Conservation (phyloP, 257 asterid species). For the Lithospermum erythrorhizon region DNA sequence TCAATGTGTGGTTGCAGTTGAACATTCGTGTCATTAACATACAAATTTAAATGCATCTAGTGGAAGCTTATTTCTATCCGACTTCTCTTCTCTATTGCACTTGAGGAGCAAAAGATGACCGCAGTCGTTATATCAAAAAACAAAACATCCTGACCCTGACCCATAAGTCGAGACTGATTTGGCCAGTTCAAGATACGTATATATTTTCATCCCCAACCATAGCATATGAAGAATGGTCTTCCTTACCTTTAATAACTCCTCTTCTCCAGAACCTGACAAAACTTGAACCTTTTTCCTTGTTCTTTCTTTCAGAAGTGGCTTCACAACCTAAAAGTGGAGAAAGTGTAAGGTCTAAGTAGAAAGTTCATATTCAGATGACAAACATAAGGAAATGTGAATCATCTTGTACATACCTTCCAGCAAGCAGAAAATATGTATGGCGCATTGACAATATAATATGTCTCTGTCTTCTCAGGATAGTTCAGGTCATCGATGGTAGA, state of each 20-base stretch:
- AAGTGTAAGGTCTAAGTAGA: not conserved
- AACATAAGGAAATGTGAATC: not conserved
- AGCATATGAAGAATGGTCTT: not conserved
- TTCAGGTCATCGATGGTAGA: constrained; percentile 85
- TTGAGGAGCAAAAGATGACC: not conserved
- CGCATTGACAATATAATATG: constrained; percentile 79
- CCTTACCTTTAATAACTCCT: constrained; percentile 31
- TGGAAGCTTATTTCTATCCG: not conserved
- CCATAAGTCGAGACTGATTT: not conserved
- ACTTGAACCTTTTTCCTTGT: constrained; percentile 37
- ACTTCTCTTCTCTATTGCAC: not conserved
- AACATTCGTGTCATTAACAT: not conserved
- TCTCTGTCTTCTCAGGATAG: constrained; percentile 89
- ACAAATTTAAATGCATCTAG: not conserved
- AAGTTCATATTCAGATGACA: not conserved
- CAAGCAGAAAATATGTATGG: constrained; percentile 93
- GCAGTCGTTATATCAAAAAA: not conserved
- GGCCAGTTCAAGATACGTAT: not conserved
- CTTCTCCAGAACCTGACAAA: constrained; percentile 29
- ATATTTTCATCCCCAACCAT: not conserved
- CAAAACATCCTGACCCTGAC: not conserved
- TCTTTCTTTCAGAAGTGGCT: constrained; percentile 84
- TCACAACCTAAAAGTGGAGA: constrained; percentile 50
- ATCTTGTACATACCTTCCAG: constrained; percentile 59
- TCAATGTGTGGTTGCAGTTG: too few species aligned